Conservation (phyloP, 495 filamentous ascomycete genomes). For the Neurospora pannonica region DNA sequence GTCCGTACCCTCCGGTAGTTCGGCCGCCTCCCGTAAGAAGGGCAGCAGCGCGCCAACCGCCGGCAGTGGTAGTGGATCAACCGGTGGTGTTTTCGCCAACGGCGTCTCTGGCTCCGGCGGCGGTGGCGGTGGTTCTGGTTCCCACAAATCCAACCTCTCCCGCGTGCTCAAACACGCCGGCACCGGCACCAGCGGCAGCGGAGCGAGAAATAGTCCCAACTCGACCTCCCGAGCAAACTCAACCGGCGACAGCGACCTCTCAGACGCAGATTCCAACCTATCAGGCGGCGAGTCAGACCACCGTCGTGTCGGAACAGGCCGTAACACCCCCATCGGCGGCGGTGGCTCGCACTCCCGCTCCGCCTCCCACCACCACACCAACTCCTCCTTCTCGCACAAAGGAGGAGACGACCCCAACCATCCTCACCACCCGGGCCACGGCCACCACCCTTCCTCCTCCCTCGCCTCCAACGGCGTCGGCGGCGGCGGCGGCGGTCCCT, state of each 20-base stretch:
- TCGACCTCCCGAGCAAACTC: conserved; percentile 14
- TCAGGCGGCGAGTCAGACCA: conserved; percentile 39
- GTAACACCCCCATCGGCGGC: conserved; percentile 3
- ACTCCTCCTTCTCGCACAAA: conserved; percentile 1
- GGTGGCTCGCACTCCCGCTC: conserved; percentile 6
- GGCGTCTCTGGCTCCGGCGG: neutral
- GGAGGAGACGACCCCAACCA: neutral
- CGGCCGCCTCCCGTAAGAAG: conserved; percentile 37
- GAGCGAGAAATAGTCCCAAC: conserved; percentile 49
- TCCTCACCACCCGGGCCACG: neutral
- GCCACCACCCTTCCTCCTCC: neutral
- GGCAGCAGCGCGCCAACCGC: conserved; percentile 39
- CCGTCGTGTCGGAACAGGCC: conserved; percentile 25
- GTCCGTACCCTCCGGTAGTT: conserved; percentile 53
- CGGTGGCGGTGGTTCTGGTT: neutral
- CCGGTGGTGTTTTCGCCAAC: neutral
- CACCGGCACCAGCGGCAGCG: neutral
- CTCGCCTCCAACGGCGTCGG: neutral
- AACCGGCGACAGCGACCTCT: conserved; percentile 51
- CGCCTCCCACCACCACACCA: conserved; percentile 4
- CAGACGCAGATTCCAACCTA: conserved; percentile 48
- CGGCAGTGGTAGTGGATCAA: conserved; percentile 29
- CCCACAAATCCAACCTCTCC: conserved; percentile 39
- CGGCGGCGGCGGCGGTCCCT: conserved; percentile 8
- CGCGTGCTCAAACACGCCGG: conserved; percentile 36